Conservation (phyloP, 116 monocot species). For the Papilionanthe hybrid region DNA sequence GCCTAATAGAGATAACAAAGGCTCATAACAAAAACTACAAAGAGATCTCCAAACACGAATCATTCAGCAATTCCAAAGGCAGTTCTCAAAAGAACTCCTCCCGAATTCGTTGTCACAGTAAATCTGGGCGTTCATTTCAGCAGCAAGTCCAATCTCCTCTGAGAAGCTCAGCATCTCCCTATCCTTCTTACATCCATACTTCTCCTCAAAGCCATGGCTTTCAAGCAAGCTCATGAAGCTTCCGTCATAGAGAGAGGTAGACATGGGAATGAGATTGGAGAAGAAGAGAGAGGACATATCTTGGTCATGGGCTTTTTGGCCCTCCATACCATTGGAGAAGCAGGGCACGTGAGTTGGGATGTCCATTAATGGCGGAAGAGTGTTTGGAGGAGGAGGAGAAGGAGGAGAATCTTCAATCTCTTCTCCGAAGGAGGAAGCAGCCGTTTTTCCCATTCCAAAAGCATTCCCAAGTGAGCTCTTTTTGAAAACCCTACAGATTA, state of each 20-base stretch:
- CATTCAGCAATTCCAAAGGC: conserved; percentile 12
- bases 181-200: conserved; percentile 8
- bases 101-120: conserved; percentile 18
- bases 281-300: background rate
- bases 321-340: conserved; percentile 44
- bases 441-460: background rate
- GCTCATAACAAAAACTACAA: too few relatives aligned
- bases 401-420: background rate
- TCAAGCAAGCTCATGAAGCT: conserved; percentile 17
- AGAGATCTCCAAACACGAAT: background rate
- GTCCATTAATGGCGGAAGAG: conserved; percentile 18
- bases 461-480: conserved; percentile 22
- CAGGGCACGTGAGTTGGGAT: conserved; percentile 38
- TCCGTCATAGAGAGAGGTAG: background rate
- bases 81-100: conserved; percentile 9
- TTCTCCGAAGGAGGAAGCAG: background rate
- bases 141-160: conserved; percentile 37
- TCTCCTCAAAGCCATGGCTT: background rate
- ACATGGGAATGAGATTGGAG: background rate
- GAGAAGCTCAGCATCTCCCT: conserved; percentile 32
- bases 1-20: too few relatives aligned
- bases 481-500: conserved; percentile 56
- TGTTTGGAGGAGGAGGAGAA: background rate
- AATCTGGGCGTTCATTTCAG: conserved; percentile 42
- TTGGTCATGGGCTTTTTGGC: conserved; percentile 9